Conservation (phyloP, 2,329 filamentous ascomycete genomes). For the Cercospora beticola region DNA sequence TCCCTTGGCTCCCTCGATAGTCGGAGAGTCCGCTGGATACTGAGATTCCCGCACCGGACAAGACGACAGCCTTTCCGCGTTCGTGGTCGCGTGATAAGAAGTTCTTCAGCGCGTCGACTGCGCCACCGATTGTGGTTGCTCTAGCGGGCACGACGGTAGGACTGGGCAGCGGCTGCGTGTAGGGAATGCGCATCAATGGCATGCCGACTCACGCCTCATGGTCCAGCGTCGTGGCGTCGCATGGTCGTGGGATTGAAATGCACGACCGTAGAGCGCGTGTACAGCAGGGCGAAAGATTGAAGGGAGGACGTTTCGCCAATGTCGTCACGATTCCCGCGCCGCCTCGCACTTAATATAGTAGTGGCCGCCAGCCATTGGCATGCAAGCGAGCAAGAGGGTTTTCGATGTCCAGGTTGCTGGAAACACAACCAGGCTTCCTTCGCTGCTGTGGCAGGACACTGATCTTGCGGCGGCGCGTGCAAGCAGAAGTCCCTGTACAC, state of each 20-base stretch:
- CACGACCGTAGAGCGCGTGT: background rate
- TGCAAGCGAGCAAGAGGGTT: background rate
- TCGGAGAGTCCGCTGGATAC: slow-evolving; percentile 91
- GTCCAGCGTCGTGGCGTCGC: slow-evolving; percentile 1
- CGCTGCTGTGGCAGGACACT: background rate
- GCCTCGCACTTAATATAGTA: background rate
- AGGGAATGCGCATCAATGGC: slow-evolving; percentile 79
- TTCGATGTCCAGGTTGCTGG: background rate
- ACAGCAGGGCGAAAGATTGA: background rate
- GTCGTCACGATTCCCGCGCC: slow-evolving; percentile 14
- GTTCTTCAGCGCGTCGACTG: slow-evolving; percentile 70
- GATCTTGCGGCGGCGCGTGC: background rate
- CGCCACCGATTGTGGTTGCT: slow-evolving; percentile 69
- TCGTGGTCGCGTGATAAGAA: slow-evolving; percentile 63
- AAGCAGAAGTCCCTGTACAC: background rate
- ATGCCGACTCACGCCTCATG: slow-evolving; percentile 19
- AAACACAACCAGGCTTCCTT: background rate
- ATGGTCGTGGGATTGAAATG: slow-evolving; percentile 5
- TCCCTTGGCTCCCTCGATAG: slow-evolving; percentile 85
- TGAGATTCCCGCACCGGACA: slow-evolving; percentile 86
- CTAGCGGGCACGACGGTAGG: slow-evolving; percentile 72
- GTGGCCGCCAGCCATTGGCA: background rate
- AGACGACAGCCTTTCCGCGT: slow-evolving; percentile 61
- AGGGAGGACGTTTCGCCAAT: background rate
- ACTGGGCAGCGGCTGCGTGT: slow-evolving; percentile 75